phyloP scores from a whole-genome alignment of 2,329 filamentous ascomycete species.

The Exophiala mesophila region DNA sequence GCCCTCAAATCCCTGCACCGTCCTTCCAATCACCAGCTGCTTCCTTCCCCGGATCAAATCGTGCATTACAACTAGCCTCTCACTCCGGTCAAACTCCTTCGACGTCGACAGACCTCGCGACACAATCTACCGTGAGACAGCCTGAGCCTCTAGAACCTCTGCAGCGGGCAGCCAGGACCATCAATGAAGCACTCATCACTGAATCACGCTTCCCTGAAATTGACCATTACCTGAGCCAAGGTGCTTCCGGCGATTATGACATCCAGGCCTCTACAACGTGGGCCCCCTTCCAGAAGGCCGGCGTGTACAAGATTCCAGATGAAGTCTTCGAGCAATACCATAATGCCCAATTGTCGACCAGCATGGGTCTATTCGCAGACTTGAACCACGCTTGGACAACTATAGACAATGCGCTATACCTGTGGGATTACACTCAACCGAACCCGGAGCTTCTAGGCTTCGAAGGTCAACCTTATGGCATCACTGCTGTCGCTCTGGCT shows the following conservation, averaged over 20 bases:
- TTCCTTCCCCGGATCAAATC: constrained; percentile 25
- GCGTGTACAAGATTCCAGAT: constrained; percentile 85
- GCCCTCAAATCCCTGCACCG: constrained; percentile 34
- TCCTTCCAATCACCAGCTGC: constrained; percentile 29
- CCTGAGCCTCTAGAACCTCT: constrained; percentile 58
- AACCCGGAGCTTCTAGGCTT: constrained; percentile 88
- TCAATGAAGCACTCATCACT: constrained; percentile 68
- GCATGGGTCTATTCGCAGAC: constrained; percentile 92
- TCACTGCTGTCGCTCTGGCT: constrained; percentile 85
- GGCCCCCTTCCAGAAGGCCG: constrained; percentile 83
- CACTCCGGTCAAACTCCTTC: constrained; percentile 8
- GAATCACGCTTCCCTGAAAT: constrained; percentile 84
- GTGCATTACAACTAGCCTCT: constrained; percentile 9
- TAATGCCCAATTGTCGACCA: constrained; percentile 76
- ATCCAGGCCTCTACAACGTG: constrained; percentile 64
- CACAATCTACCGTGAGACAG: constrained; percentile 24
- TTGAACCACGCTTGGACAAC: constrained; percentile 93
- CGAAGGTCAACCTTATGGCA: constrained; percentile 81
- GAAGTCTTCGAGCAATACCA: constrained; percentile 92
- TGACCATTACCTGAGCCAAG: constrained; percentile 86
- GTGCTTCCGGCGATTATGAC: constrained; percentile 88
- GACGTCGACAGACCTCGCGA: constrained; percentile 7
- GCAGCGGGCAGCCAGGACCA: constrained; percentile 72
- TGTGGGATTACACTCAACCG: constrained; percentile 96
- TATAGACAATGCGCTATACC: constrained; percentile 90